Evolutionary conservation across 495 filamentous ascomycete genomes (phyloP).

Genomic region (Neurospora sp.): DNA sequence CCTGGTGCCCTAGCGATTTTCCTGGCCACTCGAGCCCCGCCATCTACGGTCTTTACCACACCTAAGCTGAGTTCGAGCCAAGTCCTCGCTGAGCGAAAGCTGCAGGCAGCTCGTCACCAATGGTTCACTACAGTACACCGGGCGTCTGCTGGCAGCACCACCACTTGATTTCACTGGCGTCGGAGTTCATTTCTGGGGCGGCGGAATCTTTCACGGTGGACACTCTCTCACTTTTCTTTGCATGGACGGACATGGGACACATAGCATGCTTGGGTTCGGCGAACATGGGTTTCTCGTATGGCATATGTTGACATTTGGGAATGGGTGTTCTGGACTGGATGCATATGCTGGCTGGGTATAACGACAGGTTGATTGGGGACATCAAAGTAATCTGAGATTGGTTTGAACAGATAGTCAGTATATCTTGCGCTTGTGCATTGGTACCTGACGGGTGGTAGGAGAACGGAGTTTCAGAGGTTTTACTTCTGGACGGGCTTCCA

Average conservation of each 20-base stretch:
- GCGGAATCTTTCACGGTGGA: not conserved
- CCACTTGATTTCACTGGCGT: not conserved
- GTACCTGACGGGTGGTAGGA: not conserved
- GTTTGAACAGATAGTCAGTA: not conserved
- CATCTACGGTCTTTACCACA: not conserved
- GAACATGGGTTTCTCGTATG: not conserved
- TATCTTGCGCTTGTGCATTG: not conserved
- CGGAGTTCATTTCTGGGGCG: not conserved
- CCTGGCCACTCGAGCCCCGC: not conserved
- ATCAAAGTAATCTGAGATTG: not conserved
- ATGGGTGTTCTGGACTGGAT: not conserved
- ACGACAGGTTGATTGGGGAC: not conserved
- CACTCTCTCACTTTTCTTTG: not conserved
- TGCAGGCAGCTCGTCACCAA: not conserved
- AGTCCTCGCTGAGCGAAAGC: not conserved
- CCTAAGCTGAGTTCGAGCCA: not conserved
- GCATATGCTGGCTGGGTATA: not conserved
- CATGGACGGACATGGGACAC: not conserved
- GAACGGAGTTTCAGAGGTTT: not conserved
- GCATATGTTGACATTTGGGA: not conserved
- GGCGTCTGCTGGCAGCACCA: not conserved
- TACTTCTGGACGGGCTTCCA: not conserved
- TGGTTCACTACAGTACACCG: not conserved
- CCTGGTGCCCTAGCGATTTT: not conserved
- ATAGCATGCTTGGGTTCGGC: not conserved